Percentiles rank a stretch among this genome's conserved stretches.
phyloP scores from a whole-genome alignment of 768 basidiomycete species.

The Punctularia strigosozonata region DNA sequence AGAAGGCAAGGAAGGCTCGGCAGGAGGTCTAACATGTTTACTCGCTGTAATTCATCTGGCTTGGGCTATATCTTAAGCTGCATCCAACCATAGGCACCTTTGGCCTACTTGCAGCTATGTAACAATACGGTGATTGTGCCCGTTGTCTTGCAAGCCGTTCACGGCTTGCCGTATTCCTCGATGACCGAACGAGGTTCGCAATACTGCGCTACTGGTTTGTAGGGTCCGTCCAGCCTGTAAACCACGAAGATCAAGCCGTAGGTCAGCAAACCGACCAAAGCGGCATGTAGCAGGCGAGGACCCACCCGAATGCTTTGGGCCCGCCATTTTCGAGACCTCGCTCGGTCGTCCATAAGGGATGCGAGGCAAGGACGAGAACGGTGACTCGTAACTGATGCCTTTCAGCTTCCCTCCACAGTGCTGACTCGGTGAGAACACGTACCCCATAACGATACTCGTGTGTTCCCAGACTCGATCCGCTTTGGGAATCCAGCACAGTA shows the following conservation, averaged over 20 bases:
- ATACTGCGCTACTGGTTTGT: not conserved
- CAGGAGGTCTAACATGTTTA: too few species aligned
- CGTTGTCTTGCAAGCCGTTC: too few species aligned
- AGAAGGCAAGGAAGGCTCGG: conserved; percentile 23
- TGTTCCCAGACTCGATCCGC: conserved; percentile 48
- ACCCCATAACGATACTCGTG: conserved; percentile 34
- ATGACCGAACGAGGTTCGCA: not conserved
- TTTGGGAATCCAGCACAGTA: conserved; percentile 49
- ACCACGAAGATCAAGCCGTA: not conserved
- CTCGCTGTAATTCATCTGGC: too few species aligned
- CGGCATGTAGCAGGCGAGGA: not conserved
- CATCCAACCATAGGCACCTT: too few species aligned
- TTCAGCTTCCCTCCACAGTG: too few species aligned
- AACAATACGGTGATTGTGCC: too few species aligned
- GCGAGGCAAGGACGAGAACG: not conserved
- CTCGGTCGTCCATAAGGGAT: not conserved
- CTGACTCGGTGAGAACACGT: too few species aligned
- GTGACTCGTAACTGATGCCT: not conserved
- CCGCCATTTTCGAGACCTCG: not conserved
- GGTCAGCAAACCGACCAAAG: not conserved
- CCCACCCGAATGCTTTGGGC: not conserved
- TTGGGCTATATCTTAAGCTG: too few species aligned
- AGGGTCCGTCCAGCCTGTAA: not conserved
- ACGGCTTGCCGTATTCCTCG: not conserved
- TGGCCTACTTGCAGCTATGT: too few species aligned